Evolutionary conservation across 1,284 basidiomycete species (phyloP).

Genomic region (Cutaneotrichosporon sp.): DNA sequence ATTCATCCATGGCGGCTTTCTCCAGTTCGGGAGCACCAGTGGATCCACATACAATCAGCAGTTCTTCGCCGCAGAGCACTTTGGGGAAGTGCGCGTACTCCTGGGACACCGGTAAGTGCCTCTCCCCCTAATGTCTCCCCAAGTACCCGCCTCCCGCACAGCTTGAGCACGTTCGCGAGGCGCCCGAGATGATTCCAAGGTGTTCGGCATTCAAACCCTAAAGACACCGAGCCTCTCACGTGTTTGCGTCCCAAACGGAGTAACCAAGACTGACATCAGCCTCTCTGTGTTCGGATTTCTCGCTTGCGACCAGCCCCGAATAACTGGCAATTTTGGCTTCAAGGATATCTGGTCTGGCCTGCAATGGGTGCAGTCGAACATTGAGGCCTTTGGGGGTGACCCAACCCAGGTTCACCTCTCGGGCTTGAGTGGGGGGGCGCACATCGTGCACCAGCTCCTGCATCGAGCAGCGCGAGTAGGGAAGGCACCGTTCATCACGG

Average conservation of each 20-base stretch:
- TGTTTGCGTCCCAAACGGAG: too few species aligned
- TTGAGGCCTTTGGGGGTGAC: slow-evolving; percentile 56
- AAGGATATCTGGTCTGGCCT: slow-evolving; percentile 68
- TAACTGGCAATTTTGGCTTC: slow-evolving; percentile 68
- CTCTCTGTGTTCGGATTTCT: slow-evolving; percentile 66
- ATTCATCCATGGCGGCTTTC: slow-evolving; percentile 72
- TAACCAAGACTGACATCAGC: slow-evolving; percentile 33
- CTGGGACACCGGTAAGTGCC: slow-evolving; percentile 22
- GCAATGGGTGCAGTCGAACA: slow-evolving; percentile 60
- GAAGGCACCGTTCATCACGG: slow-evolving; percentile 58
- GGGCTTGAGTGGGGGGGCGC: slow-evolving; percentile 67
- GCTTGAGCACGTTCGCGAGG: too few species aligned
- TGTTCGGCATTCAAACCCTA: not conserved
- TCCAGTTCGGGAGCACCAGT: slow-evolving; percentile 69
- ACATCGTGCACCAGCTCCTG: slow-evolving; percentile 68
- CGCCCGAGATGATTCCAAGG: too few species aligned
- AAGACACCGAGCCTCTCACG: not conserved
- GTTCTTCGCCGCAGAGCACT: slow-evolving; percentile 61
- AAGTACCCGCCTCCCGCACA: too few species aligned
- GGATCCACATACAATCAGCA: slow-evolving; percentile 55
- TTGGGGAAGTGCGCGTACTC: slow-evolving; percentile 61
- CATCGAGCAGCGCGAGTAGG: slow-evolving; percentile 63
- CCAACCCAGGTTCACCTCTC: slow-evolving; percentile 57
- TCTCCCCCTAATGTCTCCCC: too few species aligned
- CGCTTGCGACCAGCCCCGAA: slow-evolving; percentile 55